Percentiles rank a stretch among this genome's conserved stretches.
phyloP scores from a whole-genome alignment of 257 asterid species.

The Nyctanthes arbortristis region DNA sequence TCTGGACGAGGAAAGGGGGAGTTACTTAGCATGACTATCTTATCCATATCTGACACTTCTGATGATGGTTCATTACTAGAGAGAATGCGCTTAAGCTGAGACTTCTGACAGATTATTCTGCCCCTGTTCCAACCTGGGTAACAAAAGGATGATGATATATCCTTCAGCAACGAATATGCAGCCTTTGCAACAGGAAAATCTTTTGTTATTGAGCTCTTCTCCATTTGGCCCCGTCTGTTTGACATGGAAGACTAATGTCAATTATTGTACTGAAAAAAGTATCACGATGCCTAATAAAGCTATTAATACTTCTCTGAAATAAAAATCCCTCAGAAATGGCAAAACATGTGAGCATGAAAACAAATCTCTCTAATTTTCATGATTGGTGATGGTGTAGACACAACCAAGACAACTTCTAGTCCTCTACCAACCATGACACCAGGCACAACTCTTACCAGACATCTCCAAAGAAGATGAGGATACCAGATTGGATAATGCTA shows the following conservation, averaged over 20 bases:
- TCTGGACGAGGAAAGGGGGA: conserved; percentile 53
- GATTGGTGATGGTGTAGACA: background rate
- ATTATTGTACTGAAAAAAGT: background rate
- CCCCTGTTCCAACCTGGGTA: conserved; percentile 95
- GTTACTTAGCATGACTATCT: conserved; percentile 43
- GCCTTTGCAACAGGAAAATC: conserved; percentile 89
- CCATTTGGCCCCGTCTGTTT: conserved; percentile 85
- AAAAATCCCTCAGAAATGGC: background rate
- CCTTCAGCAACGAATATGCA: conserved; percentile 73
- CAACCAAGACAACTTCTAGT: background rate
- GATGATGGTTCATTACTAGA: conserved; percentile 44
- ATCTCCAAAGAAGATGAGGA: background rate
- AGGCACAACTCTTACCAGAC: background rate
- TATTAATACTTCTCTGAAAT: background rate
- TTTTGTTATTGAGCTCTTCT: conserved; percentile 75
- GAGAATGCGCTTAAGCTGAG: conserved; percentile 73
- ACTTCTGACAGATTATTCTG: conserved; percentile 75
- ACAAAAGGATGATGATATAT: conserved; percentile 71
- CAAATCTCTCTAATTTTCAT: too few relatives aligned
- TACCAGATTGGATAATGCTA: background rate
- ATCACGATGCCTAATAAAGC: background rate
- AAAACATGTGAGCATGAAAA: too few relatives aligned
- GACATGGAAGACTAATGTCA: conserved; percentile 16
- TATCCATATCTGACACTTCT: conserved; percentile 40
- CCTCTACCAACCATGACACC: background rate